Conservation (phyloP, 2,329 filamentous ascomycete genomes). For the Microdochium bolleyi region DNA sequence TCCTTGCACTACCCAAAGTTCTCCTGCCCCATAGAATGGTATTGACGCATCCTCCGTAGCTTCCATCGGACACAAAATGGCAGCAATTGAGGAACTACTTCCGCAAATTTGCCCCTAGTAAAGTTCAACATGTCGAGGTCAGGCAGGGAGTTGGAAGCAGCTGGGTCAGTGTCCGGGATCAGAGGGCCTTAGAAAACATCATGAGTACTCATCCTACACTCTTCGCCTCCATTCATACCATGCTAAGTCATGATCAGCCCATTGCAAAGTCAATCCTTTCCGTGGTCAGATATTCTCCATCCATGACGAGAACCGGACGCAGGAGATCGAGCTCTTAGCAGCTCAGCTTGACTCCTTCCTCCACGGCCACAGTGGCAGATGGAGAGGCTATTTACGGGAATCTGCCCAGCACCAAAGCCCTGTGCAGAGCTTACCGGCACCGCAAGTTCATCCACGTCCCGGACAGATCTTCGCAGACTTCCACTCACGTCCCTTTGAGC, state of each 20-base stretch:
- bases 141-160: not conserved
- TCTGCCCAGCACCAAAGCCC: not conserved
- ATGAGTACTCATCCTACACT: not conserved
- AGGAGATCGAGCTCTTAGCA: not conserved
- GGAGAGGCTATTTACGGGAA: not conserved
- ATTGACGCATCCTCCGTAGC: not conserved
- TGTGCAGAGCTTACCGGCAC: not conserved
- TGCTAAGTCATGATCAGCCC: not conserved
- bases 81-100: not conserved
- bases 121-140: not conserved
- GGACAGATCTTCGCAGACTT: no score
- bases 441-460: not conserved
- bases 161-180: not conserved
- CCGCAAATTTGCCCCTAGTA: not conserved
- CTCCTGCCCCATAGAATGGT: not conserved
- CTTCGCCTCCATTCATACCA: not conserved
- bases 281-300: not conserved
- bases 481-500: not conserved
- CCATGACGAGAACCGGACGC: not conserved
- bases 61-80: not conserved
- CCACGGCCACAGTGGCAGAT: not conserved
- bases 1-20: not conserved
- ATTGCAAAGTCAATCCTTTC: not conserved
- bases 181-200: not conserved
- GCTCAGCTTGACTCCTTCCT: not conserved